Evolutionary conservation across 495 filamentous ascomycete genomes (phyloP), one percentile per base, ranked within the genome.

Genomic region (Aspergillus campestris): DNA sequence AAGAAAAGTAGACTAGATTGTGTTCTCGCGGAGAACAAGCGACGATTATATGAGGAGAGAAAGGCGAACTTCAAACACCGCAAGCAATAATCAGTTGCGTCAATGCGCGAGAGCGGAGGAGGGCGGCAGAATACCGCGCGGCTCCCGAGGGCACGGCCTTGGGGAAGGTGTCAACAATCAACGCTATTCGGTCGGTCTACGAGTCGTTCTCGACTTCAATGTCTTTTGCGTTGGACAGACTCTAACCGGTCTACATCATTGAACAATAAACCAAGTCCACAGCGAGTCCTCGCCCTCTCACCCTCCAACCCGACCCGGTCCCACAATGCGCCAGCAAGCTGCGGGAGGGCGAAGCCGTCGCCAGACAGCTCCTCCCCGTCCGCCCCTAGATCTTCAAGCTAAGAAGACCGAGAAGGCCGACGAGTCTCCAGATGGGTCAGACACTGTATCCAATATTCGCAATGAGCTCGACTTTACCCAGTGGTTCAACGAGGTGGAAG

Each of bases 401-500:
- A 56, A 54, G 33, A 56, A 64, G 49, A 55, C 50, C 7, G 41
- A 52, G 34, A 41, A 56, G 28, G 46, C 58, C 28, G 57, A 58
- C 14, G 41, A 53, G 7, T 35, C 61, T 8, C 49, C 57, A 6
- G 62, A 66, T 34, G 47, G 52, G 3, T 2, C 41, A 9, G 46
- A 56, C n/a, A 47, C 55, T 5, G 34, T 60, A 41, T 51, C 56
- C 11, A 60, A 65, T 15, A 49, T 69, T 29, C 50, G 64, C 33
- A 67, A 69, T 49, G 75, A 87, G 42, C 64, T 84, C 7, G 74
- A 81, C 13, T 85, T 87, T 55, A 69, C 66, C 7, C 56, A 72
- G 35, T 80, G 78, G 74, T 82, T 86, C 55, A 69, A 79, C 51
- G 70, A 65, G 7, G 60, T 86, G 44, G 80, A 82, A 56, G 72